Conservation (phyloP, 78 protist genomes). For the Capsaspora owczarzaki region DNA sequence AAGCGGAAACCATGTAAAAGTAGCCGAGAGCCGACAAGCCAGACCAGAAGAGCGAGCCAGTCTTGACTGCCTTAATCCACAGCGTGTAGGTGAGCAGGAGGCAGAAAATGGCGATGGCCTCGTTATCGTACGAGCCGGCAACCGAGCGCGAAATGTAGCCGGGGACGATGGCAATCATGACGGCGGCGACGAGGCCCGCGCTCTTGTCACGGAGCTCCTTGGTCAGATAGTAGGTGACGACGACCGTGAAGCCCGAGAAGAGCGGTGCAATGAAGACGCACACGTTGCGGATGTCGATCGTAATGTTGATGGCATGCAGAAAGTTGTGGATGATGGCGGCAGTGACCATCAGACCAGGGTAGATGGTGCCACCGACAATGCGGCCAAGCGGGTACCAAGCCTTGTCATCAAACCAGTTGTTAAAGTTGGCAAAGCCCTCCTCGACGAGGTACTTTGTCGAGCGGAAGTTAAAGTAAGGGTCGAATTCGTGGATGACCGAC, state of each 20-base stretch:
- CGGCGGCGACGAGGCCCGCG: slow-evolving; percentile 86
- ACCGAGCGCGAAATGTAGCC: slow-evolving; percentile 93
- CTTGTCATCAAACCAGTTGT: slow-evolving; percentile 86
- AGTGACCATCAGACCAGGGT: slow-evolving; percentile 95
- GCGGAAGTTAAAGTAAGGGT: slow-evolving; percentile 55
- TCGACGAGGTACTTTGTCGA: slow-evolving; percentile 61
- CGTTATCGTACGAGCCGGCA: slow-evolving; percentile 99
- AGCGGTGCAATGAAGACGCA: slow-evolving; percentile 92
- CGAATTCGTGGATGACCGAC: slow-evolving; percentile 85
- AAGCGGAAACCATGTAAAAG: slow-evolving; percentile 83
- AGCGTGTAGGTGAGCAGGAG: slow-evolving; percentile 72
- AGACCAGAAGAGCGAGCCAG: slow-evolving; percentile 65
- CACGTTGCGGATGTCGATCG: slow-evolving; percentile 78
- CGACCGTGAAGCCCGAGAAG: slow-evolving; percentile 75
- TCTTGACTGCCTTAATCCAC: slow-evolving; percentile 82
- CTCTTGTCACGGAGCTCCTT: slow-evolving; percentile 40
- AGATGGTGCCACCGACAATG: slow-evolving; percentile 92
- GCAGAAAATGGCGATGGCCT: slow-evolving; percentile 92
- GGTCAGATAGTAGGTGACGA: slow-evolving; percentile 46
- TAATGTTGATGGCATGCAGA: slow-evolving; percentile 50
- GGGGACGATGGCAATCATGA: slow-evolving; percentile 61
- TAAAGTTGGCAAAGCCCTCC: slow-evolving; percentile 78
- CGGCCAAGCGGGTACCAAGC: slow-evolving; percentile 99
- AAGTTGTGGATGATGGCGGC: slow-evolving; percentile 71
- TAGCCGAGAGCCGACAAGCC: slow-evolving; percentile 65